Evolutionary conservation across 495 filamentous ascomycete genomes (phyloP), one percentile per base, ranked within the genome.

Genomic region (Cercophora samala): DNA sequence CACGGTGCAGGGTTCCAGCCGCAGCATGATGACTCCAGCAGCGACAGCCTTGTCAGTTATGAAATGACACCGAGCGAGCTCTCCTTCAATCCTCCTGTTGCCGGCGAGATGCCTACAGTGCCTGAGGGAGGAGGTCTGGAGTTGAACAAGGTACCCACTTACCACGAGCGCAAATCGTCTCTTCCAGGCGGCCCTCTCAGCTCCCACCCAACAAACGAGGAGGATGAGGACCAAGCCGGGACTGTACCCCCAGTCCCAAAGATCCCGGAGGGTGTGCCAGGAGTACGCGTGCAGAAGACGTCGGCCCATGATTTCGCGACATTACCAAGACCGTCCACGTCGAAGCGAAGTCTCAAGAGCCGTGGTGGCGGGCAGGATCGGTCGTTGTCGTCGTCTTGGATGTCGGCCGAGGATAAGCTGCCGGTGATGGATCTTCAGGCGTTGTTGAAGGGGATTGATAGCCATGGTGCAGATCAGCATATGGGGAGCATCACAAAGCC

Each of bases 11-110:
- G 60, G 60, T 42, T 32, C 58, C 19, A 46, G 13, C 19, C 1
- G 17, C 65, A 58, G 53, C 25, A 58, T 25, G 81, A 80, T 22
- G 80, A 86, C 65, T 77, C 77, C 15, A 83, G 81, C 72, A 85
- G 83, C 61, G 86, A 88, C 32, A 87, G 85, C 66, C 81, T 87
- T 73, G 83, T 84, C 59, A 88, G 83, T 72, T 85, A 82, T 64
- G 84, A 86, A 53, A 78, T 82, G 65, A 75, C 81, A 18, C 76
- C 81, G 25, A 86, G 84, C 60, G 84, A 87, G 67, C 70, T 82
- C 46, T 86, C 84, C 0, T 85, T 82, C 74, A 83, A 82, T 67
- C 73, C 72, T 9, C 68, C 72, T 54, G 70, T 69, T 18, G 69
- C 64, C n/a, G 66, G 26, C 1, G 69, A 69, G 26, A 54, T 52